Evolutionary conservation across 2,329 filamentous ascomycete genomes (phyloP).

Genomic region (Fusarium papillatum): DNA sequence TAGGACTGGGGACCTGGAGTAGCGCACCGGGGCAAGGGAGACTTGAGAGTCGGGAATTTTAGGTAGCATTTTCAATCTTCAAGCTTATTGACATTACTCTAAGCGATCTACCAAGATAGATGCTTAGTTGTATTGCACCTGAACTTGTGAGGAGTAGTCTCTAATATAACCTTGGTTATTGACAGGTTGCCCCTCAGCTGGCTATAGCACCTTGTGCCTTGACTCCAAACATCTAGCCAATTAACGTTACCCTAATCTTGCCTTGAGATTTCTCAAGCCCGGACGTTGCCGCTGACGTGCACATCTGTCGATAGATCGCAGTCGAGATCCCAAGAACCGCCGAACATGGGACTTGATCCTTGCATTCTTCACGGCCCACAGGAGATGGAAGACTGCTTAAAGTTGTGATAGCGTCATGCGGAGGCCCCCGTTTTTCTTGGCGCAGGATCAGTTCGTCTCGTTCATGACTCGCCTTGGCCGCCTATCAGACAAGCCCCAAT

Average conservation of each 20-base stretch:
- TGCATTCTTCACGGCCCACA: neutral
- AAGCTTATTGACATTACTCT: neutral
- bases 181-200: neutral
- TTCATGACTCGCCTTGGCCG: neutral
- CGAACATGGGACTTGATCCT: neutral
- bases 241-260: neutral
- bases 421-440: neutral
- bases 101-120: neutral
- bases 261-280: neutral
- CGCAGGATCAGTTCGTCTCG: neutral
- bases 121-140: neutral
- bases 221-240: neutral
- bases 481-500: neutral
- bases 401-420: neutral
- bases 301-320: neutral
- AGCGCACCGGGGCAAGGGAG: neutral
- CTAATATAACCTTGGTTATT: too few species aligned
- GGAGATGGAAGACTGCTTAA: constrained; percentile 1
- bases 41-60: neutral
- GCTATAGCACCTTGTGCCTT: neutral
- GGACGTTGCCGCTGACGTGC: neutral
- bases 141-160: neutral
- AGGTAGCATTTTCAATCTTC: neutral
- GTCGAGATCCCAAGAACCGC: constrained; percentile 3
- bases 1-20: neutral